A percentile compares a stretch with the other conserved stretches of the same genome.
phyloP scores from a whole-genome alignment of 345 rosid genomes.

The Anastatica hierochuntica region DNA sequence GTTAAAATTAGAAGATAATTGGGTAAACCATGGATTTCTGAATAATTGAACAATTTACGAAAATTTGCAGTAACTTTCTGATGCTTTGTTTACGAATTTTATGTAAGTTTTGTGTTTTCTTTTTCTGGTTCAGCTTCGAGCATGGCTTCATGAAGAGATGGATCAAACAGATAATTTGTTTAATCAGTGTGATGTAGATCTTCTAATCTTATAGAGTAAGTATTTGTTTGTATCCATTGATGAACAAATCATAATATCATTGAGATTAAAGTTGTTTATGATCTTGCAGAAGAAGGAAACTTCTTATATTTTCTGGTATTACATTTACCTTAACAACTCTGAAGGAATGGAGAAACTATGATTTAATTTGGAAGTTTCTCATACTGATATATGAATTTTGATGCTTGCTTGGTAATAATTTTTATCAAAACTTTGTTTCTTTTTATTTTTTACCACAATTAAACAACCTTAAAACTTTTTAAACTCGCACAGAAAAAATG shows the following conservation, averaged over 20 bases:
- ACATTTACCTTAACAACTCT: slow-evolving; percentile 47
- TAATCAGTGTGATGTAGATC: slow-evolving; percentile 54
- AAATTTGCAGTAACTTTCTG: too few species aligned
- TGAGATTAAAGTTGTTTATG: too few species aligned
- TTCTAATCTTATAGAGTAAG: slow-evolving; percentile 86
- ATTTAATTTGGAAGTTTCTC: slow-evolving; percentile 74
- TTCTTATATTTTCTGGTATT: too few species aligned
- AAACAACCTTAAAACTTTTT: slow-evolving; percentile 4
- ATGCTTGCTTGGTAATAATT: slow-evolving; percentile 92
- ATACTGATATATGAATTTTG: slow-evolving; percentile 88
- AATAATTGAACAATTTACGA: too few species aligned
- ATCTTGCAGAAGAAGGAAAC: too few species aligned
- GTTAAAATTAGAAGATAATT: too few species aligned
- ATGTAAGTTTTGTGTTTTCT: too few species aligned
- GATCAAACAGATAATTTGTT: slow-evolving; percentile 77
- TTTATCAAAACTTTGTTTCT: neutral
- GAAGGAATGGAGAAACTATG: slow-evolving; percentile 91
- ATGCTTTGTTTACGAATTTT: too few species aligned
- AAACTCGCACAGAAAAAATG: slow-evolving; percentile 70
- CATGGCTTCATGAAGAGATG: slow-evolving; percentile 82
- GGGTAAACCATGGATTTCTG: too few species aligned
- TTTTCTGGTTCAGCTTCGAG: slow-evolving; percentile 49
- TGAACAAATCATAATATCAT: too few species aligned
- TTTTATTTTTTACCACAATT: too few species aligned
- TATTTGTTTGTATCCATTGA: too few species aligned